Evolutionary conservation across 148 eudicot genomes (phyloP).

Genomic region (Vaccinium vitisidaea): DNA sequence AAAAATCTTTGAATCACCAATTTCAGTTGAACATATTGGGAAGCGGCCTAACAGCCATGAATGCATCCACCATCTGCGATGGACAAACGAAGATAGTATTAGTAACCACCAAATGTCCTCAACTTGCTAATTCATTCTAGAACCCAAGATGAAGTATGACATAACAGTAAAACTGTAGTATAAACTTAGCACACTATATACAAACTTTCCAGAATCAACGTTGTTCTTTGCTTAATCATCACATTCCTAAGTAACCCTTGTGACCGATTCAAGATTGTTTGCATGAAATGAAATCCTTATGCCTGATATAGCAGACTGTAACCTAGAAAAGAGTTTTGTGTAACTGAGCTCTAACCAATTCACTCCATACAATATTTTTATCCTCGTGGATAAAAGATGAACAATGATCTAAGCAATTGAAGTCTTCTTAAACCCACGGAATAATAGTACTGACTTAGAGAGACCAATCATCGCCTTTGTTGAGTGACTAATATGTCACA

Average conservation of each 20-base stretch:
- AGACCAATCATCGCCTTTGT: background rate
- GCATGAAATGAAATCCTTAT: background rate
- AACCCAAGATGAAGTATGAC: background rate
- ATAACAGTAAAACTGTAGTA: background rate
- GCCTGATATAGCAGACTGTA: background rate
- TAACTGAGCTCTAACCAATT: background rate
- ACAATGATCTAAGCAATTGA: background rate
- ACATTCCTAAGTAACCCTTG: background rate
- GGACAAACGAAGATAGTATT: background rate
- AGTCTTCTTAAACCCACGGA: background rate
- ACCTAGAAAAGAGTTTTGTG: background rate
- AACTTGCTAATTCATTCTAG: background rate
- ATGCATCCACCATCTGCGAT: constrained; percentile 77
- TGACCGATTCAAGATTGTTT: background rate
- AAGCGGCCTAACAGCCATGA: constrained; percentile 87
- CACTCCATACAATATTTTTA: background rate
- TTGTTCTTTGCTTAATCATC: background rate
- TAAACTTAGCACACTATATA: background rate
- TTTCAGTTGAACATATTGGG: constrained; percentile 60
- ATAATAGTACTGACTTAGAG: background rate
- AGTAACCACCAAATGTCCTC: background rate
- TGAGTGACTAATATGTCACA: background rate
- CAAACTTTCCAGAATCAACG: background rate
- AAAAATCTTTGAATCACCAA: background rate
- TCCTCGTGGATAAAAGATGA: background rate